These are phyloP conservation scores for Ogataea pini DNA, from an alignment of 805 yeast species.

Conservation along the genomic window DNA sequence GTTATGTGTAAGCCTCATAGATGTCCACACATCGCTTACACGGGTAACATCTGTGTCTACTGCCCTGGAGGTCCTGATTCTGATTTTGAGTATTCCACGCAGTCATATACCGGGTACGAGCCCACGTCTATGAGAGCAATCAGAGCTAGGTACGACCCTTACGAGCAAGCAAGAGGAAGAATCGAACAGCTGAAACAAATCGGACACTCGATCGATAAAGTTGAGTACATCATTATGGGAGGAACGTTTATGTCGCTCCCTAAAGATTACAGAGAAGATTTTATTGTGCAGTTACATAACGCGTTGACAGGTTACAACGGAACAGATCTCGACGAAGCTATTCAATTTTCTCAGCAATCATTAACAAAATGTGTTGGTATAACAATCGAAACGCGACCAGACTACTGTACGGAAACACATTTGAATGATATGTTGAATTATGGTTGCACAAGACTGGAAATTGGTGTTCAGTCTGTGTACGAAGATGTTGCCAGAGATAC, in stretches of 20 bases:
- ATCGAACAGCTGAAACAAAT: conserved; percentile 92
- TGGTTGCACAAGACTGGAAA: conserved; percentile 95
- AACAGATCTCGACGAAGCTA: conserved; percentile 84
- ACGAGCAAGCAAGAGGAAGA: conserved; percentile 97
- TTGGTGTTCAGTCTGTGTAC: conserved; percentile 95
- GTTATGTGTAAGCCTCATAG: conserved; percentile 99
- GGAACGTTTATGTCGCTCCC: conserved; percentile 98
- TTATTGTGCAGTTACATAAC: conserved; percentile 87
- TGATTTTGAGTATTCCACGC: conserved; percentile 97
- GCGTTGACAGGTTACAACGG: conserved; percentile 94
- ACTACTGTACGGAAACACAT: conserved; percentile 95
- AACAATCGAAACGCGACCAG: conserved; percentile 97
- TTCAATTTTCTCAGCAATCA: conserved; percentile 86
- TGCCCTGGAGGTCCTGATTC: conserved; percentile 99
- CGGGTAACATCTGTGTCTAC: conserved; percentile 97
- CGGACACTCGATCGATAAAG: conserved; percentile 96
- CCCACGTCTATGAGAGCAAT: conserved; percentile 99
- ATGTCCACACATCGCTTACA: conserved; percentile 98
- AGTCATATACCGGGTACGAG: conserved; percentile 97
- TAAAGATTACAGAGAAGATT: conserved; percentile 82
- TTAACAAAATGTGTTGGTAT: conserved; percentile 97
- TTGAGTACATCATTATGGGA: conserved; percentile 97
- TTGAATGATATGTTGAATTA: conserved; percentile 92
- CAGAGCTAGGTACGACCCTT: conserved; percentile 96
- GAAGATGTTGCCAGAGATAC: conserved; percentile 99